These are phyloP conservation scores for Serendipita sp. DNA, from an alignment of 768 basidiomycete species.

Conservation along the genomic window DNA sequence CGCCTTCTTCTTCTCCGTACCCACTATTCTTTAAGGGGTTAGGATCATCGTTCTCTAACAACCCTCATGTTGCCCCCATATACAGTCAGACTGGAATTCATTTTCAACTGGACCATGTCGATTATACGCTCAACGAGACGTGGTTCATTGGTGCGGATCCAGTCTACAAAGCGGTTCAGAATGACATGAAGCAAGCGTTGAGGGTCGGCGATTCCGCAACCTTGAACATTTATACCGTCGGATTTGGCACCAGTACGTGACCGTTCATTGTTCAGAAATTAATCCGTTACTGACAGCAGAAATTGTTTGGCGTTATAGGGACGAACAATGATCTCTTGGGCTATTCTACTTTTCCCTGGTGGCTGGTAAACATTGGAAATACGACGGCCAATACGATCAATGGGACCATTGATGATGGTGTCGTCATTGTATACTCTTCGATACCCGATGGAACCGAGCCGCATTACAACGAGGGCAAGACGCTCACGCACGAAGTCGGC, in stretches of 20 bases:
- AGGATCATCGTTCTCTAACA: too few relatives aligned
- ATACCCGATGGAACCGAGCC: neutral
- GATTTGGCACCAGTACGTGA: neutral
- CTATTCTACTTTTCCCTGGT: conserved; percentile 24
- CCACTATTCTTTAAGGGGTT: too few relatives aligned
- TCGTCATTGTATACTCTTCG: conserved; percentile 18
- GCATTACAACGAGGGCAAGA: conserved; percentile 5
- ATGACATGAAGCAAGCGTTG: neutral
- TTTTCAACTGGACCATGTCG: neutral
- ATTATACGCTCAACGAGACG: neutral
- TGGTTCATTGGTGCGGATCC: conserved; percentile 5
- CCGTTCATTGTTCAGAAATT: too few relatives aligned
- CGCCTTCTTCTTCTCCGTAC: neutral
- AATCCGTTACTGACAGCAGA: too few relatives aligned
- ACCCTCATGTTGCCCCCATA: too few relatives aligned
- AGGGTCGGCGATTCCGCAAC: neutral
- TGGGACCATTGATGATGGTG: conserved; percentile 23
- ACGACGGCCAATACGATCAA: too few relatives aligned
- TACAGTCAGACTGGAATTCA: too few relatives aligned
- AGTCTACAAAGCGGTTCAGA: neutral
- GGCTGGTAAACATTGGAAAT: conserved; percentile 13
- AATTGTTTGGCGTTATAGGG: neutral
- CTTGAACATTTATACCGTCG: conserved; percentile 5
- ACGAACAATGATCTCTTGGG: conserved; percentile 18
- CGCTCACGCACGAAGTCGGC: conserved; percentile 16